These are phyloP conservation scores for Grosmannia clavigera DNA, from an alignment of 2,329 filamentous ascomycete genomes.

Conservation along the genomic window DNA sequence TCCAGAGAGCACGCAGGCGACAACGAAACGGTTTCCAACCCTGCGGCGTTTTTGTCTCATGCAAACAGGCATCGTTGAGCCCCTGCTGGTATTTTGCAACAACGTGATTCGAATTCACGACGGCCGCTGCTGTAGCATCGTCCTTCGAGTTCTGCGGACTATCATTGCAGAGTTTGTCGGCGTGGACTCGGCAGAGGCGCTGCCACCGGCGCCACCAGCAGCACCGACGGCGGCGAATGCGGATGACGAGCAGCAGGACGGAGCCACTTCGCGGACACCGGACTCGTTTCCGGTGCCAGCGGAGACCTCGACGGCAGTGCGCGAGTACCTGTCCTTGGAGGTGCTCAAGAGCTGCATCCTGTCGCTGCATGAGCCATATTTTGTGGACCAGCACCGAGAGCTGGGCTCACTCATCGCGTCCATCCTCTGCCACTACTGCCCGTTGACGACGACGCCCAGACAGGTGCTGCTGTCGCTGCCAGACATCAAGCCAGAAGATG, in stretches of 20 bases:
- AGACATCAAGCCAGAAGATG: constrained; percentile 55
- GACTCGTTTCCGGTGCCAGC: constrained; percentile 31
- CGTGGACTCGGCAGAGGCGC: neutral
- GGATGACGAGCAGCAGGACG: neutral
- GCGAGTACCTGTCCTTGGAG: constrained; percentile 80
- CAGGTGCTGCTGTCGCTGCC: constrained; percentile 70
- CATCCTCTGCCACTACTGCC: constrained; percentile 67
- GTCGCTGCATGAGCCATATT: constrained; percentile 88
- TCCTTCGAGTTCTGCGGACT: constrained; percentile 74
- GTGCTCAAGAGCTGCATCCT: constrained; percentile 84
- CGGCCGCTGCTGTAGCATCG: constrained; percentile 73
- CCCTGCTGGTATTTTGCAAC: constrained; percentile 81
- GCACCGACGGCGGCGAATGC: neutral
- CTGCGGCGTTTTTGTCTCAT: constrained; percentile 75
- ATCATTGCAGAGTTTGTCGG: constrained; percentile 65
- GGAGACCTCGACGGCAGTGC: constrained; percentile 52
- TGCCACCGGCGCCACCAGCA: constrained; percentile 1
- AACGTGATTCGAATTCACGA: constrained; percentile 85
- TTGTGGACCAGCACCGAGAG: constrained; percentile 91
- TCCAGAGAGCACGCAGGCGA: constrained; percentile 16
- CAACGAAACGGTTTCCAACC: constrained; percentile 33
- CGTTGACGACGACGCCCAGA: constrained; percentile 56
- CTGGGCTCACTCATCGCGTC: constrained; percentile 77
- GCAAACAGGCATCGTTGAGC: constrained; percentile 68
- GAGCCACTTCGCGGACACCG: constrained; percentile 9